phyloP scores from a whole-genome alignment of 495 filamentous ascomycete species.

The Xylaria castorea region DNA sequence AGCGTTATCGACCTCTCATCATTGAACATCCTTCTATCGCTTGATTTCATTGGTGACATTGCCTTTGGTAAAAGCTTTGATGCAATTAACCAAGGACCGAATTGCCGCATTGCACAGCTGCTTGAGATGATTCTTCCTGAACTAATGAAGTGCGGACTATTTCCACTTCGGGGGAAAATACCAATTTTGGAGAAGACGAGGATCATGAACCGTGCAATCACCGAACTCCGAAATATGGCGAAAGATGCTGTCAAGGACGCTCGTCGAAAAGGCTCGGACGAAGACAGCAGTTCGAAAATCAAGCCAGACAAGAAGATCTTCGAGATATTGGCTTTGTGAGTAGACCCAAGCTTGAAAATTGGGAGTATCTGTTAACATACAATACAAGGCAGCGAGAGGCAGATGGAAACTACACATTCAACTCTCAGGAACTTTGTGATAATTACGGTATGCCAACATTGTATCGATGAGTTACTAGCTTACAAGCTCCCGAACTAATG shows the following conservation, averaged over 20 bases:
- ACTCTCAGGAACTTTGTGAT: conserved; percentile 25
- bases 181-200: conserved; percentile 19
- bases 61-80: conserved; percentile 24
- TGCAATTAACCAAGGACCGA: conserved; percentile 19
- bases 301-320: conserved; percentile 27
- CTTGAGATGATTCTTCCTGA: conserved; percentile 27
- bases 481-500: not conserved
- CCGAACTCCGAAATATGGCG: conserved; percentile 20
- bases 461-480: not conserved
- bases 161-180: conserved; percentile 16
- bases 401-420: conserved; percentile 26
- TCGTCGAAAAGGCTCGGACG: not conserved
- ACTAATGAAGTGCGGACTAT: conserved; percentile 26
- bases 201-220: conserved; percentile 22
- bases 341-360: not conserved
- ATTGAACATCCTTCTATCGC: conserved; percentile 22
- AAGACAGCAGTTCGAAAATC: conserved; percentile 4
- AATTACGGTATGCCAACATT: conserved; percentile 19
- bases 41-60: conserved; percentile 29
- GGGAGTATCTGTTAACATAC: not conserved
- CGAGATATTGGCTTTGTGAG: conserved; percentile 25
- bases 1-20: conserved; percentile 11
- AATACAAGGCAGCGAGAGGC: conserved; percentile 16
- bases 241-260: conserved; percentile 23
- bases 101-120: conserved; percentile 21